Base-by-base conservation (phyloP, 805 yeast species). In the Candida qinlingensis region DNA sequence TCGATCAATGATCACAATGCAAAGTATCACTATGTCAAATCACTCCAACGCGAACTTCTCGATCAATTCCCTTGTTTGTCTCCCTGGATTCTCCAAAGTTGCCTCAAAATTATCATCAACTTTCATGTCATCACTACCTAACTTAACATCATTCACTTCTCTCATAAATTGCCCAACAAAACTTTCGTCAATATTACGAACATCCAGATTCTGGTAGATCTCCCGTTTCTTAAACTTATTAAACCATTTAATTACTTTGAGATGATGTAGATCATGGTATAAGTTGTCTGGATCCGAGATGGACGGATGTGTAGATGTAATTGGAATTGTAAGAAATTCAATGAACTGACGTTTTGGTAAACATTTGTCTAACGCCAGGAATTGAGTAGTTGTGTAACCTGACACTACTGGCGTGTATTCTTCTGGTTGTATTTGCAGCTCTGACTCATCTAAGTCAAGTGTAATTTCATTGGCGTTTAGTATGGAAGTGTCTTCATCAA, bases 281-380 rank as follows among this genome's bases (percentile, higher is more conserved):
- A 61, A 36, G 0, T 29, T 12, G 9, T 45, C 25, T 2, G 44
- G 12, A 4, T 39, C 19, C 4, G 9, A 11, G 3, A 59, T 54
- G 4, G 27, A 9, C 37, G 58, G 63, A 3, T 50, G 45, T 19
- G 27, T 19, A 40, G 54, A 53, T 1, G 70, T 62, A 2, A 68
- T 56, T 5, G 69, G 71, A 3, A 85, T 65, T 1, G 74, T 70
- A 12, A 81, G 27, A 4, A 76, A 56, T 49, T 83, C 84, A 8
- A 89, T 53, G 59, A 75, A 87, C 27, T 69, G 59, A 26, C 96
- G 69, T 13, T 73, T 67, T 2, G 89, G 88, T 1, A 86, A 68
- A 57, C 96, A 88, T 64, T 92, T 92, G 62, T 91, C 97, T 29
- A 92, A 71, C 0, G 98, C 94, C 31, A 87, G 64, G 57, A 90